These are phyloP conservation scores for Thelonectria discophora DNA, from an alignment of 2,329 filamentous ascomycete genomes.

Conservation along the genomic window DNA sequence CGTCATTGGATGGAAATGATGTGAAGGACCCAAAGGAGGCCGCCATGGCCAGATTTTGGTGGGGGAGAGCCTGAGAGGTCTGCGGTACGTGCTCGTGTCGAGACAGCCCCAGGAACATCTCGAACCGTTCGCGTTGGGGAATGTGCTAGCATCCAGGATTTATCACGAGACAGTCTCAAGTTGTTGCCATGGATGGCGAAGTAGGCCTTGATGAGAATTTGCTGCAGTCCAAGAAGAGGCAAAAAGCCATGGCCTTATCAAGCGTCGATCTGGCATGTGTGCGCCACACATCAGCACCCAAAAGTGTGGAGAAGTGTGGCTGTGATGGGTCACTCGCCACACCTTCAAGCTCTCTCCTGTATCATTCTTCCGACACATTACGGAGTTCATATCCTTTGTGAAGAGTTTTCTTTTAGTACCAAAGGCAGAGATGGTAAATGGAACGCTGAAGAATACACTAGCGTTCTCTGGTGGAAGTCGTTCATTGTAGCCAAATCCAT, in stretches of 20 bases:
- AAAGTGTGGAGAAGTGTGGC: neutral
- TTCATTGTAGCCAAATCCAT: no score
- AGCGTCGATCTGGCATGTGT: neutral
- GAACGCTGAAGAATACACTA: no score
- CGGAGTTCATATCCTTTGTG: no score
- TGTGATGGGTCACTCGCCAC: neutral
- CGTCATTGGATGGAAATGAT: constrained; percentile 19
- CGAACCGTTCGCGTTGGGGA: neutral
- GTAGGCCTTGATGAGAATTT: neutral
- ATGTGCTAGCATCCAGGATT: neutral
- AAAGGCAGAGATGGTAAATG: no score
- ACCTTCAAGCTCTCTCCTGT: neutral
- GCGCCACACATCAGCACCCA: neutral
- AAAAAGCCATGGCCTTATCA: no score
- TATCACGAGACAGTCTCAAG: neutral
- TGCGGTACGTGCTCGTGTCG: neutral
- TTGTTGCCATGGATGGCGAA: neutral
- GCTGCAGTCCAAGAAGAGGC: no score
- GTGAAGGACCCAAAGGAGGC: constrained; percentile 9
- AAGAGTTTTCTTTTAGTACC: no score
- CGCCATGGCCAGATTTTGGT: constrained; percentile 10
- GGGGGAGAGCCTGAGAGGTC: neutral
- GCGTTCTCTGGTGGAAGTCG: no score
- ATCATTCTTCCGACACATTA: neutral
- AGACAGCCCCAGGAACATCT: neutral